A percentile compares a stretch with the other conserved stretches of the same genome.
Conservation (phyloP, 148 eudicot genomes). For the Salicornia ramosissima region DNA sequence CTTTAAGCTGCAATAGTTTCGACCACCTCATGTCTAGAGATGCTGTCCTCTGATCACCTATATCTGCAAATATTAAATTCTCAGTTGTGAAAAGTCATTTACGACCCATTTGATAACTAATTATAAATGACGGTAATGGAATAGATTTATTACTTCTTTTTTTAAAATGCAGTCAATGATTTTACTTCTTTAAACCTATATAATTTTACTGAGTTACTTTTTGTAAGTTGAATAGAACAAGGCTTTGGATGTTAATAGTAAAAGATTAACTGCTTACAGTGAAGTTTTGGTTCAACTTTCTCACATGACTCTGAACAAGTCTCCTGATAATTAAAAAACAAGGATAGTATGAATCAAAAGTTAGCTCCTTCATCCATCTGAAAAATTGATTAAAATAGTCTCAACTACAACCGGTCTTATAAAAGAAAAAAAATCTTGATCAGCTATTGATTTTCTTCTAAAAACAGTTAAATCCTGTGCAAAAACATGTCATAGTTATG, state of each 20-base stretch:
- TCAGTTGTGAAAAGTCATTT: neutral
- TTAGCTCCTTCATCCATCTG: neutral
- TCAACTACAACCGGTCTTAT: too few species aligned
- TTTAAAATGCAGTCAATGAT: too few species aligned
- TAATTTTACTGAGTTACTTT: neutral
- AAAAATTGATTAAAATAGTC: too few species aligned
- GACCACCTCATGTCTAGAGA: slow-evolving; percentile 67
- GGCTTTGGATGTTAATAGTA: neutral
- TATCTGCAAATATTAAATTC: slow-evolving; percentile 46
- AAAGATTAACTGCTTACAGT: slow-evolving; percentile 42
- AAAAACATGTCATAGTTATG: too few species aligned
- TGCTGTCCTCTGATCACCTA: slow-evolving; percentile 47
- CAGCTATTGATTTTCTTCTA: too few species aligned
- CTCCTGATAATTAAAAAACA: slow-evolving; percentile 51
- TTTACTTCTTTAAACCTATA: neutral
- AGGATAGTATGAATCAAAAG: neutral
- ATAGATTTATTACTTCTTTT: too few species aligned
- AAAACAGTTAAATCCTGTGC: too few species aligned
- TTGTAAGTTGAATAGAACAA: neutral
- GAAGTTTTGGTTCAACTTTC: slow-evolving; percentile 50
- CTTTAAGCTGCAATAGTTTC: slow-evolving; percentile 47
- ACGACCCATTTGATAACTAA: too few species aligned
- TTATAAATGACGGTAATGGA: too few species aligned
- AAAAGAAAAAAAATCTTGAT: too few species aligned
- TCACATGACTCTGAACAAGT: slow-evolving; percentile 80